Conservation (phyloP, 2,329 filamentous ascomycete genomes). For the Didymella keratinophila region DNA sequence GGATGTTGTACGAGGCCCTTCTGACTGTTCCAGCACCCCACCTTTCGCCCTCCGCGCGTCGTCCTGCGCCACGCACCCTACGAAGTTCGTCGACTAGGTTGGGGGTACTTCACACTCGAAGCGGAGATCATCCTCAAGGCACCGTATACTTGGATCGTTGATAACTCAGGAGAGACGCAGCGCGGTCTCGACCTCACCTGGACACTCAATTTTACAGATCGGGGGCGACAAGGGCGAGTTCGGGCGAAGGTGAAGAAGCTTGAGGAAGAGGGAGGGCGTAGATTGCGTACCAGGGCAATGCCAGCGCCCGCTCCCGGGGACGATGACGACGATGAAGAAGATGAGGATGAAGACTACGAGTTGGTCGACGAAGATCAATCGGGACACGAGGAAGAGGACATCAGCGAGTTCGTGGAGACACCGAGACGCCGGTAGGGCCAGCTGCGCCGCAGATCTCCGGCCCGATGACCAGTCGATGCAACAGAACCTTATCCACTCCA, state of each 20-base stretch:
- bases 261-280: constrained; percentile 31
- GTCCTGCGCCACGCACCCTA: constrained; percentile 50
- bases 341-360: constrained; percentile 33
- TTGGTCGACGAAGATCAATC: constrained; percentile 17
- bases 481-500: not conserved
- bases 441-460: not conserved
- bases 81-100: constrained; percentile 52
- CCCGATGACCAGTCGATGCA: not conserved
- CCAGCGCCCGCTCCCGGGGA: constrained; percentile 9
- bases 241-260: constrained; percentile 51
- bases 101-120: constrained; percentile 54
- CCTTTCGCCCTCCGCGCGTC: constrained; percentile 51
- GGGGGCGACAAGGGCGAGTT: constrained; percentile 52
- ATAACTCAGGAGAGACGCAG: constrained; percentile 47
- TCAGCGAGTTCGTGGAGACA: constrained; percentile 28
- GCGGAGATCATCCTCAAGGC: constrained; percentile 53
- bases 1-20: not conserved
- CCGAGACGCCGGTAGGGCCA: constrained; percentile 16
- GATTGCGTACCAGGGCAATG: constrained; percentile 22
- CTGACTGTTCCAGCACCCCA: constrained; percentile 48
- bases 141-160: constrained; percentile 55
- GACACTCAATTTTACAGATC: constrained; percentile 53
- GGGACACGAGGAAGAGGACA: constrained; percentile 24
- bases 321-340: constrained; percentile 17
- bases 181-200: constrained; percentile 52